These are phyloP conservation scores for Mucor piriformis DNA, from an alignment of 371 early-diverging fungal genomes.

Conservation along the genomic window DNA sequence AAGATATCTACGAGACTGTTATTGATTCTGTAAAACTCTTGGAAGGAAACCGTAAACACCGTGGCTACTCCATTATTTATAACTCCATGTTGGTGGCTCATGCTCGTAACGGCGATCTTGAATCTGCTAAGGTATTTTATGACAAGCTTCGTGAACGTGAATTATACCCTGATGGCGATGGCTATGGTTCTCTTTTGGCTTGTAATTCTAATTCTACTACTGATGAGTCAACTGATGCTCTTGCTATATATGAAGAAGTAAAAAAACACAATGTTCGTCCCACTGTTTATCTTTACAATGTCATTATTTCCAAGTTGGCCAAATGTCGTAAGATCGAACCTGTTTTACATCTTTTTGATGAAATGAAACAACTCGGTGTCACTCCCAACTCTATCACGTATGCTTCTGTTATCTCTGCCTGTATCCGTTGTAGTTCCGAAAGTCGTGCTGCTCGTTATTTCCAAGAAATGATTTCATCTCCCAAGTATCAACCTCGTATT, in stretches of 20 bases:
- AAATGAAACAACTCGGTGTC: conserved; percentile 56
- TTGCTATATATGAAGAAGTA: conserved; percentile 60
- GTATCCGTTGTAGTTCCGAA: conserved; percentile 57
- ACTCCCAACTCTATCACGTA: conserved; percentile 63
- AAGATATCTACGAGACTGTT: conserved; percentile 34
- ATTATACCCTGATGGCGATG: conserved; percentile 48
- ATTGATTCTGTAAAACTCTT: conserved; percentile 20
- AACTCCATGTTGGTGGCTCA: conserved; percentile 62
- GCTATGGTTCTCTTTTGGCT: conserved; percentile 52
- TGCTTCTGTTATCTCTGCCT: conserved; percentile 64
- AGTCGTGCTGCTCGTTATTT: conserved; percentile 52
- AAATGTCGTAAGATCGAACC: conserved; percentile 58
- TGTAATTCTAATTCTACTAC: conserved; percentile 51
- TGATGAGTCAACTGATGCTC: conserved; percentile 58
- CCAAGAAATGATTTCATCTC: conserved; percentile 51
- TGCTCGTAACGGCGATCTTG: conserved; percentile 47
- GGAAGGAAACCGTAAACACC: conserved; percentile 17
- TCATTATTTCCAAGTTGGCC: conserved; percentile 62
- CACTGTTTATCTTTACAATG: conserved; percentile 65
- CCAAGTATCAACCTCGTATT: conserved; percentile 64
- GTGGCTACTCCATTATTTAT: conserved; percentile 27
- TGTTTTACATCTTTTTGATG: conserved; percentile 54
- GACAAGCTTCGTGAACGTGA: conserved; percentile 40
- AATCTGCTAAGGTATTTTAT: conserved; percentile 49
- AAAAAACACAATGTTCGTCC: conserved; percentile 56